Conservation (phyloP, 2,329 filamentous ascomycete species). For the Colletotrichum melonis region DNA sequence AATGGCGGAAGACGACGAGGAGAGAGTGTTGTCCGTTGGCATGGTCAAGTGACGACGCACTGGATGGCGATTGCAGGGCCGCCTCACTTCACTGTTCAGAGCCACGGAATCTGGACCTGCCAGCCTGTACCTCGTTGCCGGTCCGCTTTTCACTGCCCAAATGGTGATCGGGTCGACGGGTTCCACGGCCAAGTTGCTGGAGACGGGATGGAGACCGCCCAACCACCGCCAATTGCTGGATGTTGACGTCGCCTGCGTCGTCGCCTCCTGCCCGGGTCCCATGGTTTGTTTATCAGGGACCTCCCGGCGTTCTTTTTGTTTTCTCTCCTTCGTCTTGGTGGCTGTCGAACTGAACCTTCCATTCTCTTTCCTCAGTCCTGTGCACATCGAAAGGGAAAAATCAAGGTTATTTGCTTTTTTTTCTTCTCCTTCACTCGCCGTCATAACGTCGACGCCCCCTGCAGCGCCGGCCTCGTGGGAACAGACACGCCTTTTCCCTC, state of each 20-base stretch:
- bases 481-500: background rate
- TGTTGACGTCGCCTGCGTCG: conserved; percentile 10
- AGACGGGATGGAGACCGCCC: conserved; percentile 11
- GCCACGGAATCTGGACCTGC: background rate
- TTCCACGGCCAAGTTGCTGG: background rate
- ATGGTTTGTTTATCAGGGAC: background rate
- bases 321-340: background rate
- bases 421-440: background rate
- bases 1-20: background rate
- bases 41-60: background rate
- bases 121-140: background rate
- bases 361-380: background rate
- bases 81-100: background rate
- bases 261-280: background rate
- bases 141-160: background rate
- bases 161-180: conserved; percentile 13
- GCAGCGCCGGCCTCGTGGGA: conserved; percentile 28
- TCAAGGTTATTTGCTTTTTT: background rate
- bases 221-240: conserved; percentile 22
- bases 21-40: background rate
- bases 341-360: background rate
- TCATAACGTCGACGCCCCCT: conserved; percentile 14
- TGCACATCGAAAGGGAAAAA: background rate
- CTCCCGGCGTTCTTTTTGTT: background rate
- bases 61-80: background rate